These are phyloP conservation scores for Trichosanthes cucumerina DNA, from an alignment of 306 rosid species.

Conservation along the genomic window DNA sequence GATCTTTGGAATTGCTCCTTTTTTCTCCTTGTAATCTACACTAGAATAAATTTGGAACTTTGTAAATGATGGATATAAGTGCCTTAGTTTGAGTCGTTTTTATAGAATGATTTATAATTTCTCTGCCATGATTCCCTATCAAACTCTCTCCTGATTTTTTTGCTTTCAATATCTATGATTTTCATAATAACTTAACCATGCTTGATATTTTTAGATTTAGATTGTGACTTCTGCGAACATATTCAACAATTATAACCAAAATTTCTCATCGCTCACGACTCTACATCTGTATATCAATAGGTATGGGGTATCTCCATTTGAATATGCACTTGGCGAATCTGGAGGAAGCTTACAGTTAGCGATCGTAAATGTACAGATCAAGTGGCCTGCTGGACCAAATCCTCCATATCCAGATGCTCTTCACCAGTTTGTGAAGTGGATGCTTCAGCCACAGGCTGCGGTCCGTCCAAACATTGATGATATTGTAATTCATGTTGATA, in stretches of 20 bases:
- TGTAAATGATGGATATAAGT: neutral
- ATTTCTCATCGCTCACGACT: conserved; percentile 10
- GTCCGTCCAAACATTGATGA: conserved; percentile 85
- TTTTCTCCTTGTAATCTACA: neutral
- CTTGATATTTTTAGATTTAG: neutral
- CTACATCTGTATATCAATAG: conserved; percentile 23
- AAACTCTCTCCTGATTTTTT: neutral
- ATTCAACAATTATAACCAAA: neutral
- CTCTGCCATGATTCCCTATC: neutral
- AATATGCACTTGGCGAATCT: conserved; percentile 93
- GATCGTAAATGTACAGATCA: conserved; percentile 70
- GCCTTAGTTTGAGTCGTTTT: neutral
- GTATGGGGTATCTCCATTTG: conserved; percentile 96
- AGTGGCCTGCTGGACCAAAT: conserved; percentile 83
- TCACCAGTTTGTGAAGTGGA: conserved; percentile 91
- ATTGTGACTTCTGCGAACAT: neutral
- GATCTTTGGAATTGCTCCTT: neutral
- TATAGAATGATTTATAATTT: neutral
- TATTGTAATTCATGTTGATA: conserved; percentile 84
- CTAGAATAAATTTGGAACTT: neutral
- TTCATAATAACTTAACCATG: neutral
- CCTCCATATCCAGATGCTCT: conserved; percentile 88
- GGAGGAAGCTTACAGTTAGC: conserved; percentile 98
- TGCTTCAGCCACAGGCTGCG: conserved; percentile 91
- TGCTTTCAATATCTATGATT: neutral